Percentiles rank a stretch among this genome's conserved stretches.
Evolutionary conservation across 495 filamentous ascomycete species (phyloP).

Genomic region (Podospora sp.): DNA sequence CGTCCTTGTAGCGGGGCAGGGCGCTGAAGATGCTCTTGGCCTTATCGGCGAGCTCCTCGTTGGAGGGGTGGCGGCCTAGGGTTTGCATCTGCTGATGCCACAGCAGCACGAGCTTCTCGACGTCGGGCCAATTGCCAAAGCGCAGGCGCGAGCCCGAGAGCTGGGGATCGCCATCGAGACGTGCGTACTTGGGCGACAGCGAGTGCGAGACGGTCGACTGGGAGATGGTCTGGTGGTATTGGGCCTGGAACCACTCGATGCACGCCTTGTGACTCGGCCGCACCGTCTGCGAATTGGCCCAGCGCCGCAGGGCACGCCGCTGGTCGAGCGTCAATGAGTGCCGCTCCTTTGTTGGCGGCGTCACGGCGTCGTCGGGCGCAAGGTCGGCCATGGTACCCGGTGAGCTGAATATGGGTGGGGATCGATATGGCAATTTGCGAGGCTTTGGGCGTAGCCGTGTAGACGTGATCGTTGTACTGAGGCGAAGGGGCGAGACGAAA

Average conservation of each 20-base stretch:
- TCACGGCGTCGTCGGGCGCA: conserved; percentile 12
- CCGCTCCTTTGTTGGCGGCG: conserved; percentile 45
- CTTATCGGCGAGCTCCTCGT: conserved; percentile 56
- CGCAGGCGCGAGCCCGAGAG: conserved; percentile 55
- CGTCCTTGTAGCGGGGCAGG: conserved; percentile 54
- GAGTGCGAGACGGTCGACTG: conserved; percentile 57
- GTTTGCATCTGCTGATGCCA: conserved; percentile 52
- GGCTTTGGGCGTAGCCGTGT: conserved; percentile 8
- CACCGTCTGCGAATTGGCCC: conserved; percentile 51
- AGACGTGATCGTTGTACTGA: conserved; percentile 34
- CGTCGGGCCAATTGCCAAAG: conserved; percentile 58
- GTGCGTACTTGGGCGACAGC: conserved; percentile 56
- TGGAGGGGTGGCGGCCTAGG: conserved; percentile 50
- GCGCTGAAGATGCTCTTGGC: conserved; percentile 52
- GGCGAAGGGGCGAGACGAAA: conserved; percentile 10
- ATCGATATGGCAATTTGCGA: conserved; percentile 19
- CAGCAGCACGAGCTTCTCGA: conserved; percentile 56
- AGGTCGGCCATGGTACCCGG: conserved; percentile 19
- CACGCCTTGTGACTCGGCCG: conserved; percentile 55
- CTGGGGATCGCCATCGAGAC: conserved; percentile 53
- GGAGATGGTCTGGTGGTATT: conserved; percentile 55
- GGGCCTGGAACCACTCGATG: conserved; percentile 55
- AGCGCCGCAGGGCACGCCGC: conserved; percentile 54
- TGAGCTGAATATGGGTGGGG: conserved; percentile 8
- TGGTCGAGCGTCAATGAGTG: conserved; percentile 57